phyloP scores from a whole-genome alignment of 2,329 filamentous ascomycete genomes.

The Intubia oerlemansii region DNA sequence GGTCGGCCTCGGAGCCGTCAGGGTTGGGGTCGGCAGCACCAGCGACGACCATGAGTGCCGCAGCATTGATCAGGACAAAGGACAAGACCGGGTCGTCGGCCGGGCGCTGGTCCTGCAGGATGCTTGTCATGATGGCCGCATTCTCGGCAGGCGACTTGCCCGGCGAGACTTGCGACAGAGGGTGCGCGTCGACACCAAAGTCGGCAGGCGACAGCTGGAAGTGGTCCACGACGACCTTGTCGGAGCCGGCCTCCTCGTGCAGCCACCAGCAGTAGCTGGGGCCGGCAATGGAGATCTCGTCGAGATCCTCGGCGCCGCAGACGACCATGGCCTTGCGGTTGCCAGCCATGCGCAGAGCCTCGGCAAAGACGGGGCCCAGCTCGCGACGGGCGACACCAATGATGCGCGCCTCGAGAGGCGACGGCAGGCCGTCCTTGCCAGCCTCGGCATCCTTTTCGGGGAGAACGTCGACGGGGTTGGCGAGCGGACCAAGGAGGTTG shows the following conservation, averaged over 20 bases:
- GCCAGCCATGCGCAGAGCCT: slow-evolving; percentile 58
- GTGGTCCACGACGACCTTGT: slow-evolving; percentile 41
- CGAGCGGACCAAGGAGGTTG: slow-evolving; percentile 82
- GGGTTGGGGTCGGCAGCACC: slow-evolving; percentile 65
- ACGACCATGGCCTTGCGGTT: slow-evolving; percentile 72
- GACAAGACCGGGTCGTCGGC: slow-evolving; percentile 69
- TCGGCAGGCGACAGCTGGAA: slow-evolving; percentile 68
- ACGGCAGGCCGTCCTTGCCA: slow-evolving; percentile 1
- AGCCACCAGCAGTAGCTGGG: slow-evolving; percentile 78
- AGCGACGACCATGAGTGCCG: slow-evolving; percentile 65
- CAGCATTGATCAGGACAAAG: slow-evolving; percentile 88
- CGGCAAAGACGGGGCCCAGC: slow-evolving; percentile 73
- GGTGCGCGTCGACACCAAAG: slow-evolving; percentile 61
- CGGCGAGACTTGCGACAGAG: slow-evolving; percentile 57
- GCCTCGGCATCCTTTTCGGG: neutral
- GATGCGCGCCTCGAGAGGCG: slow-evolving; percentile 56
- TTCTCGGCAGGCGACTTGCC: slow-evolving; percentile 78
- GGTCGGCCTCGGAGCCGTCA: slow-evolving; percentile 53
- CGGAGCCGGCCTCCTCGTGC: slow-evolving; percentile 15
- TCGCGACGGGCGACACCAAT: slow-evolving; percentile 82
- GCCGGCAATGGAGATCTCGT: slow-evolving; percentile 86
- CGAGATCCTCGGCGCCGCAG: slow-evolving; percentile 77
- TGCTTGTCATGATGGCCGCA: slow-evolving; percentile 57
- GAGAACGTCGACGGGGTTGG: slow-evolving; percentile 64
- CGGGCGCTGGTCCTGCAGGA: slow-evolving; percentile 52